phyloP scores from a whole-genome alignment of 805 yeast genomes.

The Metschnikowia santaceciliae region DNA sequence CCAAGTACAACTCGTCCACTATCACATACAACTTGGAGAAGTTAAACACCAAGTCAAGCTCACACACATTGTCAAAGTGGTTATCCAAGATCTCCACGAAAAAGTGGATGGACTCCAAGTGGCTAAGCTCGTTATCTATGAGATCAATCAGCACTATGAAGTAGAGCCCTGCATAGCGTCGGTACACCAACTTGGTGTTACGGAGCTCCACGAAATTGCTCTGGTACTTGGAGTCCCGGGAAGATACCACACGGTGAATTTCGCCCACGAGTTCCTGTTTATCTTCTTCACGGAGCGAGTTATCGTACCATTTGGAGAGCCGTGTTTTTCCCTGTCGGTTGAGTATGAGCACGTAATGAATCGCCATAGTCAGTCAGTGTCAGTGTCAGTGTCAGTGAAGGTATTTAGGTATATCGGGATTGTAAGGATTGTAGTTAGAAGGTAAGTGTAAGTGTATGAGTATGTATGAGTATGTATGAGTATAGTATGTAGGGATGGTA shows the following conservation, averaged over 20 bases:
- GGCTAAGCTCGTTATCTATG: constrained; percentile 77
- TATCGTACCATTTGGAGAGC: constrained; percentile 69
- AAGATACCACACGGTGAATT: constrained; percentile 73
- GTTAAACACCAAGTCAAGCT: constrained; percentile 87
- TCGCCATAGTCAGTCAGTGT: constrained; percentile 43
- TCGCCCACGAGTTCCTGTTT: constrained; percentile 47
- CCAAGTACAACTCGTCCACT: constrained; percentile 81
- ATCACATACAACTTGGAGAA: constrained; percentile 80
- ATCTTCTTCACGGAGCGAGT: constrained; percentile 26
- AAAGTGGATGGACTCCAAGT: constrained; percentile 79
- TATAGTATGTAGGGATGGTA: no score
- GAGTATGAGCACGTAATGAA: constrained; percentile 76
- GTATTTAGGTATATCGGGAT: no score
- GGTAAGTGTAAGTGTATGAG: no score
- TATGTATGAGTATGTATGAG: no score
- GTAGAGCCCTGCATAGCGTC: constrained; percentile 88
- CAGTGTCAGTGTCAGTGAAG: no score
- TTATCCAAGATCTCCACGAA: constrained; percentile 85
- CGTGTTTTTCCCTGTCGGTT: constrained; percentile 94
- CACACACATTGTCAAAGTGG: constrained; percentile 88
- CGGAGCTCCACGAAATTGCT: constrained; percentile 70
- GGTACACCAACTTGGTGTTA: constrained; percentile 65
- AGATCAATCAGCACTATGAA: constrained; percentile 80
- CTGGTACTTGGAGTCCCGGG: constrained; percentile 81
- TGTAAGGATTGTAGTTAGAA: no score